Evolutionary conservation across 1,284 basidiomycete genomes (phyloP).

Genomic region (Neotropicomus parvogracilis): DNA sequence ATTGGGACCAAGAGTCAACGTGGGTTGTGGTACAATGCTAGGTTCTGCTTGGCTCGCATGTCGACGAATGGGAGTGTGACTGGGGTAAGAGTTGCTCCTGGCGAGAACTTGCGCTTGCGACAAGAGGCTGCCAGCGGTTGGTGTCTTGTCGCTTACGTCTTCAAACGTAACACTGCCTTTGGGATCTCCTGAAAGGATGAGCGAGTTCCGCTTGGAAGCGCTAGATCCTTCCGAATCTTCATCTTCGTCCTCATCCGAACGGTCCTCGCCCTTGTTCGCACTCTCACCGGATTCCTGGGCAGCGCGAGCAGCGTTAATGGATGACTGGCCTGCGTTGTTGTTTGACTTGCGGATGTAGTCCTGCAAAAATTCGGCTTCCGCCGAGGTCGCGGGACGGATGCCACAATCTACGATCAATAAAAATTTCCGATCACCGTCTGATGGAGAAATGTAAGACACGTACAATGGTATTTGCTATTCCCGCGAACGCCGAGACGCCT

Average conservation of each 20-base stretch:
- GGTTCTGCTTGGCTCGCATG: conserved; percentile 56
- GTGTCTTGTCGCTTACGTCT: conserved; percentile 76
- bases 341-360: conserved; percentile 87
- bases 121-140: conserved; percentile 70
- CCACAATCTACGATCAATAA: conserved; percentile 68
- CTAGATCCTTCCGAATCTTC: conserved; percentile 73
- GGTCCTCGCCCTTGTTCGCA: conserved; percentile 54
- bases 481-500: conserved; percentile 86
- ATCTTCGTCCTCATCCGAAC: conserved; percentile 79
- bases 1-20: conserved; percentile 49
- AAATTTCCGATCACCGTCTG: conserved; percentile 31
- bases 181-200: conserved; percentile 59
- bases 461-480: conserved; percentile 91
- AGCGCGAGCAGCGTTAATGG: conserved; percentile 64
- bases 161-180: conserved; percentile 55
- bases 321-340: conserved; percentile 71
- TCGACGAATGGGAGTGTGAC: conserved; percentile 71
- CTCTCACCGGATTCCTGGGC: conserved; percentile 61
- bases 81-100: conserved; percentile 54
- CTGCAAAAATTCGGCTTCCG: conserved; percentile 87
- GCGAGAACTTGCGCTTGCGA: conserved; percentile 66
- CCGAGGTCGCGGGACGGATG: conserved; percentile 80
- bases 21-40: conserved; percentile 47
- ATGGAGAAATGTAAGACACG: conserved; percentile 37
- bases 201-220: conserved; percentile 70